Percentiles rank a stretch among this genome's conserved stretches.
phyloP scores from a whole-genome alignment of 108 stramenopile species.

The Cyclotella sp. region DNA sequence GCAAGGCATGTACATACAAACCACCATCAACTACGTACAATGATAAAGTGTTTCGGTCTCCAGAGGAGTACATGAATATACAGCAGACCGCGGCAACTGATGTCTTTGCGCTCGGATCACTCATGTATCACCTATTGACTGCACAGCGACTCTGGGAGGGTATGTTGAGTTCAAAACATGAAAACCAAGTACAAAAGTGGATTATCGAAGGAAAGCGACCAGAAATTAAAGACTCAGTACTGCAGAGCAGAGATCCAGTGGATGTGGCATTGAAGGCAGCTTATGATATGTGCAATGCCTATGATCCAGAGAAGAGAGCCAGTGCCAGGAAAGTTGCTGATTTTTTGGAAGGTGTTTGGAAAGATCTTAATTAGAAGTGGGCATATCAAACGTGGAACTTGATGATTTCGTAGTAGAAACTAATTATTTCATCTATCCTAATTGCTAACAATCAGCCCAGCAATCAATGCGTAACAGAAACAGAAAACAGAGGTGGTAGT shows the following conservation, averaged over 20 bases:
- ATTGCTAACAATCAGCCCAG: no score
- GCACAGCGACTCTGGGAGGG: conserved; percentile 30
- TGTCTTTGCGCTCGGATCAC: conserved; percentile 50
- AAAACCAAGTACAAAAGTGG: conserved; percentile 19
- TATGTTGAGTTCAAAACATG: neutral
- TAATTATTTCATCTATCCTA: no score
- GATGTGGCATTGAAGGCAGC: conserved; percentile 7
- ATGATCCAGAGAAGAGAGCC: neutral
- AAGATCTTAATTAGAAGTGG: no score
- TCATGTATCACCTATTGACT: conserved; percentile 41
- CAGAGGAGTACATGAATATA: conserved; percentile 45
- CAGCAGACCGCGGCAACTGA: conserved; percentile 51
- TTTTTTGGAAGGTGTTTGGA: conserved; percentile 2
- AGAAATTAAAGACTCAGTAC: conserved; percentile 22
- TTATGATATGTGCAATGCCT: neutral
- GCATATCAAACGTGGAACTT: no score
- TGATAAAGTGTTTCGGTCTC: conserved; percentile 48
- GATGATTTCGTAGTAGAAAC: no score
- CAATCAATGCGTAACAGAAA: no score
- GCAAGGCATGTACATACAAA: conserved; percentile 47
- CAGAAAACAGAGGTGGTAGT: no score
- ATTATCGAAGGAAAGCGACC: conserved; percentile 35
- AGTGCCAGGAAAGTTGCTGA: conserved; percentile 4
- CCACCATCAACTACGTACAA: conserved; percentile 20
- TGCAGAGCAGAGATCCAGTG: conserved; percentile 36